Evolutionary conservation across 257 asterid genomes (phyloP), one percentile per base, ranked within the genome.

Genomic region (Capsicum pubescens): DNA sequence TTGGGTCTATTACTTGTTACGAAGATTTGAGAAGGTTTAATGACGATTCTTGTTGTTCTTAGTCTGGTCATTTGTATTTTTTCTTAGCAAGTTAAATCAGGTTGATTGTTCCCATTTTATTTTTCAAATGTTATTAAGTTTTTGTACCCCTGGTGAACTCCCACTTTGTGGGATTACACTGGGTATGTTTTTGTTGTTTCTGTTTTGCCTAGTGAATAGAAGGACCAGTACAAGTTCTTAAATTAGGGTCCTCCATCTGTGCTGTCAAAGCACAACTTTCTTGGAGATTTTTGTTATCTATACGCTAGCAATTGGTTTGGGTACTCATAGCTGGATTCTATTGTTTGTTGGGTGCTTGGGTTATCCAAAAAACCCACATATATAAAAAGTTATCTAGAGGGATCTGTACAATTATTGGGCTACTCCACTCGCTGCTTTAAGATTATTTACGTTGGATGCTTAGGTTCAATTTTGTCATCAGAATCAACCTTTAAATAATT

Each of bases 231-330:
- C 7, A 8, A 76, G 64, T 76, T 52, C 81, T 76, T 54, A 0
- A 26, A 19, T 19, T 19, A 48, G 59, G 13, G 44, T 74, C 60
- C 80, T 74, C 60, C 60, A 11, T 74, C 44, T 74, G 60, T 32
- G 11, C n/a, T 74, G 8, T 74, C 13, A 48, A n/a, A n/a, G n/a
- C n/a, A n/a, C n/a, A n/a, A 52, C 19, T 74, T 74, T 13, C 48
- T 50, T 74, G 44, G 80, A 74, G 60, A 74, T 74, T 50, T 74
- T 74, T 6, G 17, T 74, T 15, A 13, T 74, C 60, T 74, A 74
- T 50, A 19, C 7, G 8, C 11, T 50, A 74, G 44, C 13, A 50
- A 48, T 74, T 50, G 19, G 80, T 74, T 74, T 74, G 80, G 58
- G 80, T 74, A 74, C 42, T 74, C 60, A 19, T 74, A 48, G 48